These are phyloP conservation scores for Yarrowia sp. DNA, from an alignment of 805 yeast genomes.

Conservation along the genomic window DNA sequence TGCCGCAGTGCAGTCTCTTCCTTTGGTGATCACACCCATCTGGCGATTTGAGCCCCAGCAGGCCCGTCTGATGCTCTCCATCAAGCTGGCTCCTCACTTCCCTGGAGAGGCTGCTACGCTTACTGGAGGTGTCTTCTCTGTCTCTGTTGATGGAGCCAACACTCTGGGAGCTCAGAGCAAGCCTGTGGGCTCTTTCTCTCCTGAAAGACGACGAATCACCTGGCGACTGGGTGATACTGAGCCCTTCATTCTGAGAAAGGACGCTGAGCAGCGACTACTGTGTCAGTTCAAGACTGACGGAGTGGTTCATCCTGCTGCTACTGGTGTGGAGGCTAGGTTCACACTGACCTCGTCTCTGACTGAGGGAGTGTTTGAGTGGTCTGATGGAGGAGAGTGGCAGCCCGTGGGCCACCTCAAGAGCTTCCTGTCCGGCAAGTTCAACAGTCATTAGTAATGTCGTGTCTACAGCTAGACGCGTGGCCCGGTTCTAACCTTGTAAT, in stretches of 20 bases:
- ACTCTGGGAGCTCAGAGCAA: slow-evolving; percentile 76
- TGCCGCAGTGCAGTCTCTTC: slow-evolving; percentile 48
- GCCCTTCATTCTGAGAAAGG: slow-evolving; percentile 42
- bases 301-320: slow-evolving; percentile 63
- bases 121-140: slow-evolving; percentile 54
- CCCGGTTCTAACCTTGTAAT: slow-evolving; percentile 2
- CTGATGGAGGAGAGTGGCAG: slow-evolving; percentile 30
- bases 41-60: slow-evolving; percentile 89
- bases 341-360: slow-evolving; percentile 27
- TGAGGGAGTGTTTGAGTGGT: slow-evolving; percentile 22
- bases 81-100: slow-evolving; percentile 55
- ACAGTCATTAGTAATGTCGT: slow-evolving; percentile 15
- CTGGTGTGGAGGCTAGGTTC: slow-evolving; percentile 63
- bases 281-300: slow-evolving; percentile 83
- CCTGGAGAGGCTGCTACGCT: slow-evolving; percentile 41
- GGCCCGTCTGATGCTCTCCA: slow-evolving; percentile 76
- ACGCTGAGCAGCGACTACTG: slow-evolving; percentile 64
- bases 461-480: slow-evolving; percentile 13
- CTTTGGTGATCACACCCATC: slow-evolving; percentile 70
- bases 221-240: slow-evolving; percentile 61
- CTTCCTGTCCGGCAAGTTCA: slow-evolving; percentile 20
- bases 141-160: slow-evolving; percentile 56
- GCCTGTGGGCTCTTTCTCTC: slow-evolving; percentile 89
- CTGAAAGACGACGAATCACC: slow-evolving; percentile 78
- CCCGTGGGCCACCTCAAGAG: slow-evolving; percentile 23